Conservation (phyloP, 2,329 filamentous ascomycete genomes). For the Pseudogymnoascus sp. region DNA sequence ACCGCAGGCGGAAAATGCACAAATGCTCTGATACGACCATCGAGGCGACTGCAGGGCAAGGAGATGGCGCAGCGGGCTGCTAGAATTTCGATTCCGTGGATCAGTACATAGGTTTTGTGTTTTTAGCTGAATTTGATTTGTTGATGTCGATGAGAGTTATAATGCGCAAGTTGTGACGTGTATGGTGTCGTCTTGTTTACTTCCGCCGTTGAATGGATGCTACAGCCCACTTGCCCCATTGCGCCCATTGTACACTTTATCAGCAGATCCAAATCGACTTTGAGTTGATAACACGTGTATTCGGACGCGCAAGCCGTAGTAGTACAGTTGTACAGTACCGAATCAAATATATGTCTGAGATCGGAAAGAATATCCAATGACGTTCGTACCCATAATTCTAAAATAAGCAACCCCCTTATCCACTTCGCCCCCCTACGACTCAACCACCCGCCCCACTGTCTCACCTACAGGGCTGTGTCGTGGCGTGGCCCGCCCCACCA, state of each 20-base stretch:
- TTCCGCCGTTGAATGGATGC: background rate
- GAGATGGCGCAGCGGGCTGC: slow-evolving; percentile 2
- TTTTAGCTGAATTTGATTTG: background rate
- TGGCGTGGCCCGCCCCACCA: slow-evolving; percentile 1
- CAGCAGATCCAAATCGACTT: background rate
- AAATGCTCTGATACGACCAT: background rate
- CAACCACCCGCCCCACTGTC: background rate
- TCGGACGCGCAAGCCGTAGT: background rate
- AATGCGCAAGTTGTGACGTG: background rate
- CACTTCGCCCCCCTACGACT: background rate
- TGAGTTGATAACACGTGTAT: background rate
- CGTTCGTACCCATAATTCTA: background rate
- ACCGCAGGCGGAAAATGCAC: background rate
- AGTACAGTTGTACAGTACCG: background rate
- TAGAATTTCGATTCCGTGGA: background rate
- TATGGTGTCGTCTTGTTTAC: background rate
- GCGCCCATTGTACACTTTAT: background rate
- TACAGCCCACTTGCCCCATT: background rate
- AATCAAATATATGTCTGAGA: background rate
- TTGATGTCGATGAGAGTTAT: background rate
- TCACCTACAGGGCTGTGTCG: background rate
- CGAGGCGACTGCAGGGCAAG: background rate
- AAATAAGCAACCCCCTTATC: background rate
- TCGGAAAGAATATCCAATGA: background rate
- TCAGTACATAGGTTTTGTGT: background rate